phyloP scores from a whole-genome alignment of 352 stramenopile species.

The Thalassiosira livingstoniorum region DNA sequence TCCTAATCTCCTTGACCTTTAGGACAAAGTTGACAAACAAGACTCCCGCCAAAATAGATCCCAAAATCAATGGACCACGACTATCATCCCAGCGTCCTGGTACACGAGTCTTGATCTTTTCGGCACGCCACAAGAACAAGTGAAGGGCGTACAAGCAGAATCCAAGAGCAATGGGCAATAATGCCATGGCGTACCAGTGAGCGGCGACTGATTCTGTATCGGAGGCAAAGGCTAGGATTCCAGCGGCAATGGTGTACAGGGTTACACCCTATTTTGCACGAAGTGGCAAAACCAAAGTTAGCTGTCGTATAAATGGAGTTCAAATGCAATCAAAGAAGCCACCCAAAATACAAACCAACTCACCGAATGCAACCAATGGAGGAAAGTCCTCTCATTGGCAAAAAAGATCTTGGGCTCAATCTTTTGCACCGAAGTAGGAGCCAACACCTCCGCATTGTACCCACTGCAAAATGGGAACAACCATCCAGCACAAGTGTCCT shows the following conservation, averaged over 20 bases:
- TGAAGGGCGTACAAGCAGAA: constrained; percentile 88
- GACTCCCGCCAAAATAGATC: constrained; percentile 75
- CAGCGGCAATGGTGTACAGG: constrained; percentile 83
- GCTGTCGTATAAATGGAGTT: too few relatives aligned
- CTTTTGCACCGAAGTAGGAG: constrained; percentile 86
- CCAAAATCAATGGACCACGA: constrained; percentile 85
- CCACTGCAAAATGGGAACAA: constrained; percentile 74
- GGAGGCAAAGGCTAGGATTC: constrained; percentile 85
- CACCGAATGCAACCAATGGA: constrained; percentile 89
- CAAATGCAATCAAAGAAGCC: too few relatives aligned
- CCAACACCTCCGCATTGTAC: constrained; percentile 69
- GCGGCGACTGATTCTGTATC: constrained; percentile 60
- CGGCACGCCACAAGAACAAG: constrained; percentile 84
- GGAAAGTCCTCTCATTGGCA: constrained; percentile 89
- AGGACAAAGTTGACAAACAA: constrained; percentile 83
- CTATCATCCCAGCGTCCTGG: constrained; percentile 88
- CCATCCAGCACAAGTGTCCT: constrained; percentile 75
- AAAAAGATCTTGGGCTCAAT: constrained; percentile 91
- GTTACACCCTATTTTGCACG: too few relatives aligned
- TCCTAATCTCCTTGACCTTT: constrained; percentile 65
- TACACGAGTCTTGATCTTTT: constrained; percentile 85
- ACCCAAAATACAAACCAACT: too few relatives aligned
- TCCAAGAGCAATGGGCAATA: constrained; percentile 84
- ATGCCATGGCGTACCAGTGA: constrained; percentile 84
- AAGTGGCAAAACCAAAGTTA: too few relatives aligned